A percentile compares a stretch with the other conserved stretches of the same genome.
These are phyloP conservation scores for Anethum foeniculum DNA, from an alignment of 140 eudicot species.

Conservation along the genomic window DNA sequence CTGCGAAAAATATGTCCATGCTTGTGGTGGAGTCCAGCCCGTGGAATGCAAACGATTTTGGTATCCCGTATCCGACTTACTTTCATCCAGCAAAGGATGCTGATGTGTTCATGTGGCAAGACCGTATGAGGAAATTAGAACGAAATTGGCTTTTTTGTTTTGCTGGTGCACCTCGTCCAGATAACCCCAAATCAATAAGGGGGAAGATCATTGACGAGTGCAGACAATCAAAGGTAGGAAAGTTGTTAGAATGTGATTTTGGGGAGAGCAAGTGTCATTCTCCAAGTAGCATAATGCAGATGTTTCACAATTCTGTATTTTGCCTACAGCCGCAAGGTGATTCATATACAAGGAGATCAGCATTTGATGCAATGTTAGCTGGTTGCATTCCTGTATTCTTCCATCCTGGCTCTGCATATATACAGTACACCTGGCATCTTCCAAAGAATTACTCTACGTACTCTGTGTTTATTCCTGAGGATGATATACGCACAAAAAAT, in stretches of 20 bases:
- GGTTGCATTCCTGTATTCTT: constrained; percentile 95
- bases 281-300: constrained; percentile 68
- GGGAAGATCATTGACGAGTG: constrained; percentile 71
- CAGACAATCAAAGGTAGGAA: constrained; percentile 40
- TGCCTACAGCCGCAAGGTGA: constrained; percentile 94
- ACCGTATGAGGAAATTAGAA: constrained; percentile 51
- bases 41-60: constrained; percentile 71
- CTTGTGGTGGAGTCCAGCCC: constrained; percentile 82
- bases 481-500: constrained; percentile 44
- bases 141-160: constrained; percentile 68
- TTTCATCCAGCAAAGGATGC: constrained; percentile 82
- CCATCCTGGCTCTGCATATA: constrained; percentile 72
- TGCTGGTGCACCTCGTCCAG: constrained; percentile 88
- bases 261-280: constrained; percentile 70
- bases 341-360: constrained; percentile 74
- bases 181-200: constrained; percentile 57
- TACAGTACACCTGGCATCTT: constrained; percentile 87
- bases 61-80: constrained; percentile 81
- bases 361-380: constrained; percentile 88
- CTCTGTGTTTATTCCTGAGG: constrained; percentile 76
- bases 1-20: constrained; percentile 72
- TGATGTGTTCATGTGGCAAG: constrained; percentile 70
- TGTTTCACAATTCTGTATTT: constrained; percentile 85
- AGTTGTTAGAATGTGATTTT: constrained; percentile 54
- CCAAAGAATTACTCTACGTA: constrained; percentile 53